Evolutionary conservation across 2,329 filamentous ascomycete genomes (phyloP).

Genomic region (Colletotrichum sp.): DNA sequence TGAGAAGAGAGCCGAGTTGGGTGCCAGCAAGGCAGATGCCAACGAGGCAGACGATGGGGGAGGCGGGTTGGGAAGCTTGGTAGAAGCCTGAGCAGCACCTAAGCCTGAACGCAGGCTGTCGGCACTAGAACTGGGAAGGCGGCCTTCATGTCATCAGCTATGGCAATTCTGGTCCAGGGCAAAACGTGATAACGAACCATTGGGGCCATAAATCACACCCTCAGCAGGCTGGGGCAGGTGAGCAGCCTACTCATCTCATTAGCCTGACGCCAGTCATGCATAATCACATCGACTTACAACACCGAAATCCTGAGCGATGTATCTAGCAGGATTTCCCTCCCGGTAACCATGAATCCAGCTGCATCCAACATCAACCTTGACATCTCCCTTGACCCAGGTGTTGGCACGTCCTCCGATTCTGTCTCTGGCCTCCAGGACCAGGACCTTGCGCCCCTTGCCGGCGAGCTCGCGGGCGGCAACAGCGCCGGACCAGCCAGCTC

Average conservation of each 20-base stretch:
- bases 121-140: constrained; percentile 4
- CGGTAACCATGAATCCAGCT: constrained; percentile 19
- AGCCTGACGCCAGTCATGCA: background rate
- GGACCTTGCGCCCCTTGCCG: constrained; percentile 7
- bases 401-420: constrained; percentile 19
- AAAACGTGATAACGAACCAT: background rate
- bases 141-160: background rate
- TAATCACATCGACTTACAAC: background rate
- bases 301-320: constrained; percentile 13
- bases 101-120: constrained; percentile 3
- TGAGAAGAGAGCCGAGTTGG: background rate
- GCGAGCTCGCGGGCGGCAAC: constrained; percentile 12
- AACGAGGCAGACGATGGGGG: constrained; percentile 6
- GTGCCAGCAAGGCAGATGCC: constrained; percentile 8
- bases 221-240: constrained; percentile 12
- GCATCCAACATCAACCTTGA: constrained; percentile 16
- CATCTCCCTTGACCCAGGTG: constrained; percentile 15
- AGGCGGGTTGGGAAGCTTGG: constrained; percentile 10
- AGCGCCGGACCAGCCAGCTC: constrained; percentile 17
- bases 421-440: constrained; percentile 19
- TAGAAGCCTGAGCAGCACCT: constrained; percentile 7
- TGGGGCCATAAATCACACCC: constrained; percentile 13
- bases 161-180: background rate
- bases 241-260: constrained; percentile 2
- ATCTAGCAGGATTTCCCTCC: constrained; percentile 16